A percentile compares a stretch with the other conserved stretches of the same genome.
Evolutionary conservation across 1,139 yeast genomes (phyloP).

Genomic region (Fermentozyma sake): DNA sequence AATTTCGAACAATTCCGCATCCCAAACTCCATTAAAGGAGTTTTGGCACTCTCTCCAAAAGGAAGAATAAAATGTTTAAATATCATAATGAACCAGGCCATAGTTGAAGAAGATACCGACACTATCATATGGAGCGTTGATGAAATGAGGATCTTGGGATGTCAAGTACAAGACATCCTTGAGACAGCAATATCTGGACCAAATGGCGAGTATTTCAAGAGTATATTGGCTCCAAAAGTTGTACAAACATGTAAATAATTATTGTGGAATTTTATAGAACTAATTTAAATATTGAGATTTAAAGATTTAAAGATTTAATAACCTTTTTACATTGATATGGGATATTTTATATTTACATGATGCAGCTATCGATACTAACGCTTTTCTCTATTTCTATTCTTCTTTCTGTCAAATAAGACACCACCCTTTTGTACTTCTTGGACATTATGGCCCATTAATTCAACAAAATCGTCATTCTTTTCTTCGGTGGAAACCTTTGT

Average conservation of each 20-base stretch:
- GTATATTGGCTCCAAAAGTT: slow-evolving; percentile 6
- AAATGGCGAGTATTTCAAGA: slow-evolving; percentile 7
- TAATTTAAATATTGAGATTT: no score
- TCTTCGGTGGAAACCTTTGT: slow-evolving; percentile 11
- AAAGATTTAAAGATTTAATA: background rate
- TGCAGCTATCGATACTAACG: slow-evolving; percentile 2
- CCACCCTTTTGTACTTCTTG: slow-evolving; percentile 63
- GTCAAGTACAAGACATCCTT: slow-evolving; percentile 20
- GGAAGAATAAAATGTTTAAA: slow-evolving; percentile 14
- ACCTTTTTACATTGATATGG: no score
- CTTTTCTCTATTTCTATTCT: slow-evolving; percentile 20
- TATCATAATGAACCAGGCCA: slow-evolving; percentile 19
- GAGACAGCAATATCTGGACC: background rate
- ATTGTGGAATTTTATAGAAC: slow-evolving; percentile 1
- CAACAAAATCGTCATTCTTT: slow-evolving; percentile 48
- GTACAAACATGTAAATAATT: slow-evolving; percentile 6
- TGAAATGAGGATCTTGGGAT: slow-evolving; percentile 30
- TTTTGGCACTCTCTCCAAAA: slow-evolving; percentile 9
- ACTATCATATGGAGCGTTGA: slow-evolving; percentile 29
- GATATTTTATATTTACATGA: slow-evolving; percentile 6
- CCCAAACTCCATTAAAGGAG: slow-evolving; percentile 11
- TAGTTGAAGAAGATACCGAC: slow-evolving; percentile 18
- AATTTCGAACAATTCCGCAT: slow-evolving; percentile 12
- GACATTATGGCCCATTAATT: slow-evolving; percentile 59
- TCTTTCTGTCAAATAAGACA: slow-evolving; percentile 51